Base-by-base conservation (phyloP, 129 eudicot genomes). In the Saposhnikovia divaricata region DNA sequence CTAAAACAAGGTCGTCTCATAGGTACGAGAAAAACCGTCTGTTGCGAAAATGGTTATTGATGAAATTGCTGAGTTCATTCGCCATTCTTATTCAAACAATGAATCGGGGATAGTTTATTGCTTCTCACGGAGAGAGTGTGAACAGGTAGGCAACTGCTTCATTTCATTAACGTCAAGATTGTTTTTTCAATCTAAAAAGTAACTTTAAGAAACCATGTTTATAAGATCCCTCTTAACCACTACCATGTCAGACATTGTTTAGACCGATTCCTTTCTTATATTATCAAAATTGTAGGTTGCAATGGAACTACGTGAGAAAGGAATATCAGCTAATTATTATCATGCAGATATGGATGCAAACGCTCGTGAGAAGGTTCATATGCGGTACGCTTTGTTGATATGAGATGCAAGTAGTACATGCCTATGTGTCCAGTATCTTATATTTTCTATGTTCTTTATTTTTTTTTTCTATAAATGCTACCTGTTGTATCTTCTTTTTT, bases 101-200 rank as follows among this genome's bases (percentile, higher is more conserved):
- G 98, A 96, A 88, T 96, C 99, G 80, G 98, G 99, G 81, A 96
- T 96, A 39, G 93, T 96, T 42, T 96, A 96, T 82, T 96, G 98
- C 85, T 96, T 96, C 83, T 90, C 99, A 25, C 80, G 99, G 37
- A 96, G 88, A 86, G 98, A 92, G 85, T 92, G 99, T 75, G 98
- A 96, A 80, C 99, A 92, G 99, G 99, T 95, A 37, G 76, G 80
- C 50, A 48, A 61, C 18, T 43, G 44, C 81, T 61, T 59, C 43
- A 13, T 77, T 23, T 44, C 27, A 83, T 57, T 79, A 53, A 78
- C 45, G 10, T 68, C 13, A 9, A 23, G 8, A 13, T 66, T 10
- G 1, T 59, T 59, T 23, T 23, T 59, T n/a, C 34, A 9, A 59
- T 59, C 4, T n/a, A 34, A 59, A n/a, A n/a, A 59, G 9, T 11